Percentiles rank a stretch among this genome's conserved stretches.
phyloP scores from a whole-genome alignment of 371 early-diverging fungal species.

The Syncephalis fuscata region DNA sequence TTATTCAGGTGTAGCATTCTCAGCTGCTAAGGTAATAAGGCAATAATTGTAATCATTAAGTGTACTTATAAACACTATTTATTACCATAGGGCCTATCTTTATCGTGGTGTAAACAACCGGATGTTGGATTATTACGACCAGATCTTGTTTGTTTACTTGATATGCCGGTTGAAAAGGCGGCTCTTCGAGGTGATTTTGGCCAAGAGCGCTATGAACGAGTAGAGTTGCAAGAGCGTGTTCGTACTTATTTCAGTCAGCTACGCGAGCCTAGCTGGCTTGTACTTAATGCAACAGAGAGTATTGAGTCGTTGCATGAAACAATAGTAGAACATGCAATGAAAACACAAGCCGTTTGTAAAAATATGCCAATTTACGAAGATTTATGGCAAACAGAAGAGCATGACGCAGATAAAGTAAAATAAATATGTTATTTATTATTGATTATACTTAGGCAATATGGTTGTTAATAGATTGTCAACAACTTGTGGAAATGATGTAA shows the following conservation, averaged over 20 bases:
- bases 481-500: too few species aligned
- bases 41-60: not conserved
- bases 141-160: slow-evolving; percentile 81
- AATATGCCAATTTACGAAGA: too few species aligned
- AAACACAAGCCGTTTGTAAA: too few species aligned
- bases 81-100: slow-evolving; percentile 42
- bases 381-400: too few species aligned
- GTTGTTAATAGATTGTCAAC: too few species aligned
- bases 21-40: slow-evolving; percentile 61
- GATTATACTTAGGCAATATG: too few species aligned
- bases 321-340: too few species aligned
- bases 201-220: slow-evolving; percentile 85
- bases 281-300: slow-evolving; percentile 6
- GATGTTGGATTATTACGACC: slow-evolving; percentile 84
- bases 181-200: slow-evolving; percentile 82
- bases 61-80: not conserved
- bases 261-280: slow-evolving; percentile 38
- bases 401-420: too few species aligned
- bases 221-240: slow-evolving; percentile 71
- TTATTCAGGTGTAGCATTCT: slow-evolving; percentile 92
- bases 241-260: slow-evolving; percentile 35
- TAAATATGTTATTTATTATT: too few species aligned
- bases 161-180: slow-evolving; percentile 62
- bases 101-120: slow-evolving; percentile 76
- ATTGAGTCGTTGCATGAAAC: too few species aligned